A percentile compares a stretch with the other conserved stretches of the same genome.
Conservation (phyloP, 495 filamentous ascomycete species). For the Hypoxylon fragiforme region DNA sequence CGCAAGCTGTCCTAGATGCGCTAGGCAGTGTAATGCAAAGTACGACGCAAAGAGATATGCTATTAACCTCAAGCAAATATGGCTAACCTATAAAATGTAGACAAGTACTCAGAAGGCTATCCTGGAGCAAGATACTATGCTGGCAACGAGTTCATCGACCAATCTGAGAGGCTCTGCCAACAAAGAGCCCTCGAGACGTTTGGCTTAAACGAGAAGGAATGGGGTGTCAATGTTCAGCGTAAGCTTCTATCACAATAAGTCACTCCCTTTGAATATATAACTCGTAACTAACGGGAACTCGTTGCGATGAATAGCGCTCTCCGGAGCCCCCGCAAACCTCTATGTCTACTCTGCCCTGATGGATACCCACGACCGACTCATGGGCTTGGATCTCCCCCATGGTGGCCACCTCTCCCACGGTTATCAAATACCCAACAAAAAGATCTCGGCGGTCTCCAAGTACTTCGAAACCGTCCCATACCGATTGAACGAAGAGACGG, state of each 20-base stretch:
- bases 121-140: slow-evolving; percentile 97
- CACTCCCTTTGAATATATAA: background rate
- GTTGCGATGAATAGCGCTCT: slow-evolving; percentile 65
- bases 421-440: slow-evolving; percentile 97
- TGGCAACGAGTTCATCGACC: slow-evolving; percentile 93
- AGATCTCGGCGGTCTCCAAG: slow-evolving; percentile 97
- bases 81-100: slow-evolving; percentile 47
- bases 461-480: slow-evolving; percentile 99
- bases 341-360: slow-evolving; percentile 93
- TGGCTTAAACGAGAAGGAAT: slow-evolving; percentile 78
- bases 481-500: slow-evolving; percentile 84
- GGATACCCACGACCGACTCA: slow-evolving; percentile 89
- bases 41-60: slow-evolving; percentile 49
- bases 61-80: background rate
- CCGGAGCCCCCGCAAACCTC: slow-evolving; percentile 93
- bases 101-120: slow-evolving; percentile 99
- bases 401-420: slow-evolving; percentile 97
- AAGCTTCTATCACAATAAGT: slow-evolving; percentile 35
- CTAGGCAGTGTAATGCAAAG: slow-evolving; percentile 98
- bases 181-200: slow-evolving; percentile 86
- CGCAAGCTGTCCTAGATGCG: slow-evolving; percentile 93
- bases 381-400: slow-evolving; percentile 96
- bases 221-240: slow-evolving; percentile 99
- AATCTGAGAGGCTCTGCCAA: slow-evolving; percentile 87
- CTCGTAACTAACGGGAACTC: slow-evolving; percentile 15